Evolutionary conservation across 2,329 filamentous ascomycete genomes (phyloP).

Genomic region (Aspergillus pseudoglaucus): DNA sequence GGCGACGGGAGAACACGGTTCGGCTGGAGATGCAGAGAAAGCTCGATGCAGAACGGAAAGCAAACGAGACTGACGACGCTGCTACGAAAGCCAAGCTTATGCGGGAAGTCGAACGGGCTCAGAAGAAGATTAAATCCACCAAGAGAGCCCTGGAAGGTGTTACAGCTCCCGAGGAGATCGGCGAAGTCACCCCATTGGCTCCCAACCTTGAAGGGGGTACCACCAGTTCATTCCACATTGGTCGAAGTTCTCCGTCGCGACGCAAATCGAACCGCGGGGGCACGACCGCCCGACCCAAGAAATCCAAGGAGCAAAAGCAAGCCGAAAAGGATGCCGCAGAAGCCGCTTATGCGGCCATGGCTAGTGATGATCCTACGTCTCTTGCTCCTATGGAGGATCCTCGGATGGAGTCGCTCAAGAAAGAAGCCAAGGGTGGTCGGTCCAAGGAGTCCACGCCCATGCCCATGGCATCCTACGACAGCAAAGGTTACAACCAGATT

Average conservation of each 20-base stretch:
- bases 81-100: conserved; percentile 73
- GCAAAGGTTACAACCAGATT: conserved; percentile 92
- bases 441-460: conserved; percentile 40
- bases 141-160: conserved; percentile 81
- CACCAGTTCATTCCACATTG: conserved; percentile 75
- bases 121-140: conserved; percentile 88
- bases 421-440: conserved; percentile 34
- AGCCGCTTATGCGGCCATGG: conserved; percentile 70
- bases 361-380: conserved; percentile 33
- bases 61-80: conserved; percentile 72
- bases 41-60: conserved; percentile 68
- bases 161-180: conserved; percentile 64
- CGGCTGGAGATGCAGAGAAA: conserved; percentile 84
- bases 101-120: conserved; percentile 79
- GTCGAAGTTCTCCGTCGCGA: conserved; percentile 47
- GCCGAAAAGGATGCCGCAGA: conserved; percentile 71
- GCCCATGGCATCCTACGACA: conserved; percentile 64
- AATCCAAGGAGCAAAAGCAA: conserved; percentile 71
- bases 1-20: conserved; percentile 87
- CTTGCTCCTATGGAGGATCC: conserved; percentile 55
- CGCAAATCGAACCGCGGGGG: conserved; percentile 50
- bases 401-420: conserved; percentile 38
- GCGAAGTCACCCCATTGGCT: conserved; percentile 64
- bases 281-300: conserved; percentile 63
- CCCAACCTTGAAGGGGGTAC: conserved; percentile 78